Evolutionary conservation across 2,329 filamentous ascomycete species (phyloP), one percentile per base, ranked within the genome.

Genomic region (Colletotrichum sp.): DNA sequence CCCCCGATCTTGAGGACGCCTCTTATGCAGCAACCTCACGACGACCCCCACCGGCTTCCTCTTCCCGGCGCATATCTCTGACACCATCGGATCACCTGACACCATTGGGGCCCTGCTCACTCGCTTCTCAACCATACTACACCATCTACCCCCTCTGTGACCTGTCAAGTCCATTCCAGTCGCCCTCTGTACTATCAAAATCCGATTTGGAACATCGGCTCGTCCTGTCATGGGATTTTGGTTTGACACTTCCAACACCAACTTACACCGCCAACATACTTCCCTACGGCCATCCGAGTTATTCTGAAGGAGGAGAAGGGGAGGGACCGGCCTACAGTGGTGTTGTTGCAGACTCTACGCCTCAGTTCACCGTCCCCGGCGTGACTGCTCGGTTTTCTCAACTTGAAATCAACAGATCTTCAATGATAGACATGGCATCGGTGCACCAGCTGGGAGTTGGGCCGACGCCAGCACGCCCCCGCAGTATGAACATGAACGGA

Each of bases 391-490:
- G 62, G 15, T 67, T 75, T 68, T 75, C 72, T 49, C 71, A 77
- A 34, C 76, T 77, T 26, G 68, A 28, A 24, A 77, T 72, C 34
- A 49, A 69, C 69, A 60, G 44, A 15, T 30, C 64, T 18, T 63
- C 72, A 28, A 39, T 36, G 44, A 69, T 24, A 52, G 68, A 65
- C 59, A 87, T 87, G 85, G 84, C 85, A 70, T 83, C 85, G 10
- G 84, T 87, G 55, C 84, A 86, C 72, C 84, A 85, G 71, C 79
- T 85, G 70, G 78, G 85, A 64, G 79, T 82, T 60, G 84, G 82
- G 59, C 80, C 84, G 34, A 83, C 83, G 67, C 81, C 82, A 39
- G 80, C 68, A 78, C 84, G 64, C 70, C 79, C 73, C 44, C 74
- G 72, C 72, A 81, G 78, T 59, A 78, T 82, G 71, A 80, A 81